Percentiles rank a stretch among this genome's conserved stretches.
Conservation (phyloP, 1,284 basidiomycete species). For the Microbotryum silenes-acaulis region DNA sequence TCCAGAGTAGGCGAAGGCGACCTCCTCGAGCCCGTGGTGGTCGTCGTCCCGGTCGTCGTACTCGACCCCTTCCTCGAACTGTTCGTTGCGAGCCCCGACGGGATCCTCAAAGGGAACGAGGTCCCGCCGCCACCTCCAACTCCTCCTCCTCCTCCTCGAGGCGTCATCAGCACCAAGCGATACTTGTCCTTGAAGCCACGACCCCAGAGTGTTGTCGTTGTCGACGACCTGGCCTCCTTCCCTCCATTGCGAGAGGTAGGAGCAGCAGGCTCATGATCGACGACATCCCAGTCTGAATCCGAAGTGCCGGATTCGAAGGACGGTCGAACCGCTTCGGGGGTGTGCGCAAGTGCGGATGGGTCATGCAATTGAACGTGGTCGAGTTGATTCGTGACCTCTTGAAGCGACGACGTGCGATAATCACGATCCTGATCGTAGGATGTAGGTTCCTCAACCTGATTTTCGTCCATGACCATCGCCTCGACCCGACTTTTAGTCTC, state of each 20-base stretch:
- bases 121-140: background rate
- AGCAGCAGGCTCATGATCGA: conserved; percentile 27
- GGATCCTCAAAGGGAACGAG: background rate
- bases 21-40: background rate
- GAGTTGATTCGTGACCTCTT: background rate
- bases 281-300: conserved; percentile 37
- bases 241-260: conserved; percentile 39
- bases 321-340: background rate
- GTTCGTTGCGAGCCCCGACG: background rate
- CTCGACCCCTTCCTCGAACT: conserved; percentile 10
- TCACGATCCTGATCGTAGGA: background rate
- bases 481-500: background rate
- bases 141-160: background rate
- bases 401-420: background rate
- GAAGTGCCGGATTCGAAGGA: background rate
- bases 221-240: conserved; percentile 16
- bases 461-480: background rate
- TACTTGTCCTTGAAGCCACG: conserved; percentile 39
- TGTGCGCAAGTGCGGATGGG: background rate
- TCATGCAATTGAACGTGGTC: background rate
- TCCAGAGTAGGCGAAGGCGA: conserved; percentile 15
- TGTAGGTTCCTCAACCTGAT: background rate
- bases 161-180: conserved; percentile 16
- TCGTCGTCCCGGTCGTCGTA: conserved; percentile 10
- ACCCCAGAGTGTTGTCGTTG: conserved; percentile 36